Conservation (phyloP, 2,329 filamentous ascomycete species). For the Mollisia scopiformis region DNA sequence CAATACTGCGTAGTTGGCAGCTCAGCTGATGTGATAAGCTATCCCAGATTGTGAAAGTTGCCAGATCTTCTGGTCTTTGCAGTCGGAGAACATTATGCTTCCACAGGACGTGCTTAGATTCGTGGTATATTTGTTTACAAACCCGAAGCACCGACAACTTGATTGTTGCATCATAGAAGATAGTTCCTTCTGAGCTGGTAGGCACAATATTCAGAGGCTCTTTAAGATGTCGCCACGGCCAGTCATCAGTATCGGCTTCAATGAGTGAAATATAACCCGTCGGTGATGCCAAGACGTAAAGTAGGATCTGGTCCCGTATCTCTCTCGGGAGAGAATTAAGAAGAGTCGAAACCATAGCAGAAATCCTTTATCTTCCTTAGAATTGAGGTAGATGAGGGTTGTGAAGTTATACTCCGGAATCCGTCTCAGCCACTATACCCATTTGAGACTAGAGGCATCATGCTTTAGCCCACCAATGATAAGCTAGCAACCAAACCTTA, state of each 20-base stretch:
- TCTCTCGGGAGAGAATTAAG: constrained; percentile 1
- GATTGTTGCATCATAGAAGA: background rate
- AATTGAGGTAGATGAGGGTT: background rate
- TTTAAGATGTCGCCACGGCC: background rate
- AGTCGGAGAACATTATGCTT: background rate
- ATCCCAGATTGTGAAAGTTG: background rate
- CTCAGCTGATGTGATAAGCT: background rate
- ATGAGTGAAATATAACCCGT: background rate
- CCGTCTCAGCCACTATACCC: background rate
- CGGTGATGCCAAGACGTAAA: constrained; percentile 2
- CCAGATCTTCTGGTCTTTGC: background rate
- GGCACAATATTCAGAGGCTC: background rate
- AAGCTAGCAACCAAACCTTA: background rate
- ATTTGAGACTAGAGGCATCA: background rate
- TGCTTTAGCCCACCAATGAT: background rate
- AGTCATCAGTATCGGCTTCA: background rate
- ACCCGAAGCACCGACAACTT: constrained; percentile 3
- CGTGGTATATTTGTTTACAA: constrained; percentile 12
- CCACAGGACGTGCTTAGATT: constrained; percentile 1
- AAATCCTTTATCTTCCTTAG: background rate
- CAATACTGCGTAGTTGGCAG: background rate
- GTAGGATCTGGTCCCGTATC: constrained; percentile 9
- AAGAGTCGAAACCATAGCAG: background rate
- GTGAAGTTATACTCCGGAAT: background rate
- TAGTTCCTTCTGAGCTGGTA: background rate